Conservation (phyloP, 306 rosid genomes). For the Senna tora region DNA sequence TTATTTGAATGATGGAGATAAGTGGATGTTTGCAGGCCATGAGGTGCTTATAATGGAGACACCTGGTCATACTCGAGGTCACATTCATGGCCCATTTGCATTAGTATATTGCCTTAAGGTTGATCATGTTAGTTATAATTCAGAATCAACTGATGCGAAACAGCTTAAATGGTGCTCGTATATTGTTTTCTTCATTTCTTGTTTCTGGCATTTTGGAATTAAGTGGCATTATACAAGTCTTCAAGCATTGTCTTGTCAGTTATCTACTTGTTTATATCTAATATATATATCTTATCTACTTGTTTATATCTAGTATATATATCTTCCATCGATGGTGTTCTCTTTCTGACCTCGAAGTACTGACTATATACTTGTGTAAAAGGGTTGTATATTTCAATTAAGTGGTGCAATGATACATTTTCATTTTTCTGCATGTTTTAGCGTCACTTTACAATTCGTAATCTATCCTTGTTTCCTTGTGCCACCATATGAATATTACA, state of each 20-base stretch:
- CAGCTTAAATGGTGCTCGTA: constrained; percentile 7
- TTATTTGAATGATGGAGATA: constrained; percentile 86
- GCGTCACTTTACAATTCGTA: background rate
- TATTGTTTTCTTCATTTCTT: constrained; percentile 7
- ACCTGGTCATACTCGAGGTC: constrained; percentile 97
- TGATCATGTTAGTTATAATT: constrained; percentile 14
- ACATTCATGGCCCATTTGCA: constrained; percentile 33
- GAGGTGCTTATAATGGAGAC: constrained; percentile 92
- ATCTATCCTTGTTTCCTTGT: background rate
- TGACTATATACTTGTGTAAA: background rate
- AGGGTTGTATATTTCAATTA: background rate
- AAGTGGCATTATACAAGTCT: background rate
- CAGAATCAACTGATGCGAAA: background rate
- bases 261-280: background rate
- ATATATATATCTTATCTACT: background rate
- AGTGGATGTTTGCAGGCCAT: constrained; percentile 99
- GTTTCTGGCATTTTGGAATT: constrained; percentile 12
- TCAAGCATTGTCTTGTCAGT: background rate
- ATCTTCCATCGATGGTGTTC: background rate
- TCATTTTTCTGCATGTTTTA: background rate
- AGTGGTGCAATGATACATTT: background rate
- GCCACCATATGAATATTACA: background rate
- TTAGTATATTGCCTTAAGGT: constrained; percentile 5
- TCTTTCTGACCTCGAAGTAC: background rate
- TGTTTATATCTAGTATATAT: background rate